Percentiles rank a stretch among this genome's conserved stretches.
Conservation (phyloP, 2,329 filamentous ascomycete genomes). For the Neodidymelliopsis sp. region DNA sequence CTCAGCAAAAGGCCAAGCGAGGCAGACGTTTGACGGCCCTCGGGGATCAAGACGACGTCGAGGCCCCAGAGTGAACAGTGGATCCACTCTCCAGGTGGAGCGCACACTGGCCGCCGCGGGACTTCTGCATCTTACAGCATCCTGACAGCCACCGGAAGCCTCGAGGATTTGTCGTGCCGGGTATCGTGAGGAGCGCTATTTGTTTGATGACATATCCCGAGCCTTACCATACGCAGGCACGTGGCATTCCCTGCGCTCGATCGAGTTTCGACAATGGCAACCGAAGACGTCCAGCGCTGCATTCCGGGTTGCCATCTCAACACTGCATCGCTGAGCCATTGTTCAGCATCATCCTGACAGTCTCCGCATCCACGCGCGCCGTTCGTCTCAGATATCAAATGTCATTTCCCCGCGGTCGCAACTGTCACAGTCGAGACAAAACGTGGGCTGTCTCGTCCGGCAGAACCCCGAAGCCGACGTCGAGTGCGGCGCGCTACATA, state of each 20-base stretch:
- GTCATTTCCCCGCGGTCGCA: conserved; percentile 20
- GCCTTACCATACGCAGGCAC: conserved; percentile 10
- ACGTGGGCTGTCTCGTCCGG: conserved; percentile 26
- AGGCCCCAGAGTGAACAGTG: conserved; percentile 16
- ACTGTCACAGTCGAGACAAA: conserved; percentile 20
- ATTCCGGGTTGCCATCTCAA: conserved; percentile 17
- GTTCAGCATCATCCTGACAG: conserved; percentile 22
- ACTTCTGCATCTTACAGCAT: not conserved
- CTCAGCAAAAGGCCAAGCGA: conserved; percentile 30
- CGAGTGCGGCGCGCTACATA: conserved; percentile 16
- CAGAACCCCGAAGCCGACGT: conserved; percentile 25
- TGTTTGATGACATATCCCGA: conserved; percentile 14
- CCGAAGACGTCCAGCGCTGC: conserved; percentile 7
- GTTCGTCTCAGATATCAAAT: conserved; percentile 36
- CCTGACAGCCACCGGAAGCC: not conserved
- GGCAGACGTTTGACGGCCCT: conserved; percentile 26
- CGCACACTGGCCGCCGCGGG: conserved; percentile 19
- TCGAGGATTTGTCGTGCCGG: not conserved
- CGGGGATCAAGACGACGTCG: conserved; percentile 13
- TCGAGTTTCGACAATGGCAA: conserved; percentile 10
- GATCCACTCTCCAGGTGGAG: conserved; percentile 17
- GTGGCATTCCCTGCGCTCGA: conserved; percentile 7
- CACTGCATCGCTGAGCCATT: conserved; percentile 10
- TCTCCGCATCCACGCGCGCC: conserved; percentile 20
- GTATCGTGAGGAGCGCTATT: conserved; percentile 10